Base-by-base conservation (phyloP, 228 moss, liverwort and hornwort species). In the Sphagnum fallax region DNA sequence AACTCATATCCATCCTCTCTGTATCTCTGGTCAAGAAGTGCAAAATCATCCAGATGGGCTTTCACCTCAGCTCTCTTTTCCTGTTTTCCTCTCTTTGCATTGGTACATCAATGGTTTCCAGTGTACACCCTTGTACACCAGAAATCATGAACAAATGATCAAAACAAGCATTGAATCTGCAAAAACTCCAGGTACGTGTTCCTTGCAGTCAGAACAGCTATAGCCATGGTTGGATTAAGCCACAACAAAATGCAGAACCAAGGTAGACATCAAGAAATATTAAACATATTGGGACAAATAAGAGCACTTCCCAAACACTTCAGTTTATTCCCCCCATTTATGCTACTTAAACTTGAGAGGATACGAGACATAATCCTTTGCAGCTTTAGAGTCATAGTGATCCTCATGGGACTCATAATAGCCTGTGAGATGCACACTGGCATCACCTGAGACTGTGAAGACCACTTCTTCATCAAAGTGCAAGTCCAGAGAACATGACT, bases 401-500 rank as follows among this genome's bases (percentile, higher is more conserved):
- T 88, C 91, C 12, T 92, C 88, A 16, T 85, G 64, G 4, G 94
- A 94, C 86, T 93, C 89, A 72, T 84, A 90, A 53, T 98, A 98
- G 5, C 94, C 98, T 1, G 91, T 90, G 32, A 98, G 92, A 70
- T 98, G 98, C 50, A 98, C 94, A 75, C 90, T 88, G 0, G 90
- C 73, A 14, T 88, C 76, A 10, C 98, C 98, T 4, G 88, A 68
- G 2, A 92, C 94, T 6, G 90, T 81, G 74, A 98, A 98, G 4
- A 82, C 84, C 5, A 94, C 98, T 61, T 92, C 94, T 61, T 89
- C 87, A 61, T 94, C 90, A 64, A 98, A 98, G 65, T 93, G 47
- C 48, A 98, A 77, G 62, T 98, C 98, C 47, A 98, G 72, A 4
- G 87, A 79, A 63, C 94, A 92, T 2, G 93, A 98, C 72, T 98